Evolutionary conservation across 202 grass and related monocot genomes (phyloP), one percentile per base, ranked within the genome.

Genomic region (Panicum virgatum): DNA sequence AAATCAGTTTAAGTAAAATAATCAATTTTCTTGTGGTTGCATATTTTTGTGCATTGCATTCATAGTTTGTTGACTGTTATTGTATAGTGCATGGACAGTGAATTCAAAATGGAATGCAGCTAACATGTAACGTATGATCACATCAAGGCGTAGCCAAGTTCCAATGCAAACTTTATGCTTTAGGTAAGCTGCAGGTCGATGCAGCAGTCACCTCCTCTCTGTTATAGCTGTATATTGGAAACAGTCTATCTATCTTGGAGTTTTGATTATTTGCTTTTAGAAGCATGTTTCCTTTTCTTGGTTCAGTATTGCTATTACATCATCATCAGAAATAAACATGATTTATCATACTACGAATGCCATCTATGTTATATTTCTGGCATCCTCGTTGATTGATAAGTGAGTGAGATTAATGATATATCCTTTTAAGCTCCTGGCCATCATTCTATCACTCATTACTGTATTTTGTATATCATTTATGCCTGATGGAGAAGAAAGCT

Each of bases 401-500:
- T 84, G 54, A 77, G 23, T 1, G 2, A 60, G 9, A 72, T 19
- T 22, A 75, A 62, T n/a, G 36, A 46, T 74, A 12, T 29, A 69
- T 84, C 66, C 13, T 53, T 62, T 13, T 52, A 79, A 54, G 12
- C 34, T 69, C 19, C 50, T 25, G 15, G 47, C 8, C 30, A 69
- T 54, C 58, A 38, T 47, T 57, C 12, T 47, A 57, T 30, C 50
- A 56, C 62, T 57, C 56, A 64, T 63, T 75, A 40, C n/a, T 81
- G 4, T 63, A 37, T 40, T 59, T 1, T 73, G 26, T 56, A 63
- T 23, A 76, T 32, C 56, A 54, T 69, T 56, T 64, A 12, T 25
- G 13, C 14, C 15, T 84, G 72, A 48, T 46, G 58, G 39, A 86
- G 48, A 69, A 58, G 4, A 60, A 38, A 61, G 23, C 19, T 73